These are phyloP conservation scores for Penicillium expansum DNA, from an alignment of 2,329 filamentous ascomycete species.

Conservation along the genomic window DNA sequence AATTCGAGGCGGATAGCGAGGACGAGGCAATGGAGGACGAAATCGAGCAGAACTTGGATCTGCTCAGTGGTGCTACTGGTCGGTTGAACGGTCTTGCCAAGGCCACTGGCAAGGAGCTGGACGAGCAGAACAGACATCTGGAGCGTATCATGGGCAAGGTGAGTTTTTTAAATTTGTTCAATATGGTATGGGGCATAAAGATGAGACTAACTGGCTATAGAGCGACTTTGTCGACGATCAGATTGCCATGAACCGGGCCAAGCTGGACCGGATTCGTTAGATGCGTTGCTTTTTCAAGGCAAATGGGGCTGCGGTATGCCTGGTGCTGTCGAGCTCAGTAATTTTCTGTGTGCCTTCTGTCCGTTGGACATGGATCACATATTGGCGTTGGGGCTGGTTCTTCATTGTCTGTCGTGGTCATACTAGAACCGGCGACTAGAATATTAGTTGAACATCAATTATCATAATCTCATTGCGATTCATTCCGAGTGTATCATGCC, in stretches of 20 bases:
- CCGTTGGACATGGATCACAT: not conserved
- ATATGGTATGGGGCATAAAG: not conserved
- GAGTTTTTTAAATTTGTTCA: conserved; percentile 26
- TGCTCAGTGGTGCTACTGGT: conserved; percentile 60
- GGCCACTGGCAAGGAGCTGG: conserved; percentile 72
- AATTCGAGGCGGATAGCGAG: conserved; percentile 72
- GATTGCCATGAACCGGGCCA: conserved; percentile 73
- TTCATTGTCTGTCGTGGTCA: conserved; percentile 7
- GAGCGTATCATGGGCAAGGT: conserved; percentile 77
- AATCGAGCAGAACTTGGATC: conserved; percentile 64
- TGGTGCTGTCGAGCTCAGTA: conserved; percentile 29
- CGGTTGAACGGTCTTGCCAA: conserved; percentile 70
- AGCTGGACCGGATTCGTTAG: conserved; percentile 58
- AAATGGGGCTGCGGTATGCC: conserved; percentile 26
- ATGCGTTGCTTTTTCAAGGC: not conserved
- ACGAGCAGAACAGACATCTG: conserved; percentile 73
- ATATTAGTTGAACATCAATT: conserved; percentile 3
- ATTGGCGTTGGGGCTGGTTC: conserved; percentile 7
- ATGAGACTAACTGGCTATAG: conserved; percentile 46
- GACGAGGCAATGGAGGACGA: conserved; percentile 69
- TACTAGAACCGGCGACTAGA: conserved; percentile 4
- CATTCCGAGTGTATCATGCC: not conserved
- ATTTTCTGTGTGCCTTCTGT: conserved; percentile 10
- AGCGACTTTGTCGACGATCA: conserved; percentile 80
- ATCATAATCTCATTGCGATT: conserved; percentile 7